Evolutionary conservation across 192 early-diverging fungal species (phyloP), one percentile per base, ranked within the genome.

Genomic region (Geranomyces michiganensis): DNA sequence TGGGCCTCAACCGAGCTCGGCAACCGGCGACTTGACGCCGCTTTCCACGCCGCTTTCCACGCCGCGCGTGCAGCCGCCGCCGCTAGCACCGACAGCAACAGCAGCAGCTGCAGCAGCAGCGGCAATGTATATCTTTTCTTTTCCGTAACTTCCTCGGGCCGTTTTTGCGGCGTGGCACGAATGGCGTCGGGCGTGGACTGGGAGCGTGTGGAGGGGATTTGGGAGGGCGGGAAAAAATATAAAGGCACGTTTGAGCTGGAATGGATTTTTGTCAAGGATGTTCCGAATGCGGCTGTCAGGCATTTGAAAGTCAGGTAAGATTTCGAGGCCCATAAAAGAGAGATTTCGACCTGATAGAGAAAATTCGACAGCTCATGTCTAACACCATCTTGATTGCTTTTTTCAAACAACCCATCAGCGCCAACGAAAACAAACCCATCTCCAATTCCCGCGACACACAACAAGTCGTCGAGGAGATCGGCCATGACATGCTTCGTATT

Each of bases 371-470:
- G 36, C 36, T 41, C 36, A 41, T 41, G 3, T 60, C 63, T 13
- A 56, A 24, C 56, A 19, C 13, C 24, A 19, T 44, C 1, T 14
- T 69, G 12, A n/a, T 69, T 27, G 0, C 9, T 46, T 26, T 53
- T 32, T 60, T 60, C 30, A n/a, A n/a, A n/a, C n/a, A n/a, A 6
- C 8, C 60, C 58, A 22, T 7, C 70, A 81, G 77, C 31, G 46
- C 74, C 21, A 86, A 86, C 56, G 82, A 87, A 49, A 81, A 82
- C 69, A 86, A 86, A 61, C 82, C 86, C 10, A 81, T 88, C 14
- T 84, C 84, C 53, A 88, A 88, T 69, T 81, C 78, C n/a, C 78
- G 86, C 0, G 86, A 88, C 58, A 88, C 86, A 9, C 86, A 88
- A 46, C 84, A 88, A 44, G 31, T 88, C 4, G 48, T 62, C 30